phyloP scores from a whole-genome alignment of 352 stramenopile genomes.

The Saprolegnia parasitica region DNA sequence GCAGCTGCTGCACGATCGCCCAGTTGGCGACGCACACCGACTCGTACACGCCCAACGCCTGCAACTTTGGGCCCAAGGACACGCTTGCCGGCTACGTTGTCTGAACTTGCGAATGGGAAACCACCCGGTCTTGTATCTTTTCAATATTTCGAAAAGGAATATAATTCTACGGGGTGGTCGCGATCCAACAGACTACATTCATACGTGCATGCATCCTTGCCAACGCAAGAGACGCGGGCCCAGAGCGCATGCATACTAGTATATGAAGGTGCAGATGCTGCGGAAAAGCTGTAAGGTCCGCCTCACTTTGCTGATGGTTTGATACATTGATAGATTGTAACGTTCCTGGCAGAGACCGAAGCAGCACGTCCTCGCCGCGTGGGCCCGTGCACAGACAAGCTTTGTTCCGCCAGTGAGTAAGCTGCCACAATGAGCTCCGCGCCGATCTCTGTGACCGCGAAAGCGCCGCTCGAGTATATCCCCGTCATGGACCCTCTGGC shows the following conservation, averaged over 20 bases:
- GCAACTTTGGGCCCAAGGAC: conserved; percentile 48
- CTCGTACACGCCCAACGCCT: conserved; percentile 53
- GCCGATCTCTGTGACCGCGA: background rate
- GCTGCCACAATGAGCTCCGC: background rate
- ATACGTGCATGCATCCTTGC: background rate
- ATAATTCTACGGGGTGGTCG: too few relatives aligned
- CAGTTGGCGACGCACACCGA: conserved; percentile 46
- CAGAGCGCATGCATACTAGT: too few relatives aligned
- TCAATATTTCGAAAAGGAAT: too few relatives aligned
- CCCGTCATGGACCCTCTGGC: background rate
- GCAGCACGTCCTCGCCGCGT: too few relatives aligned
- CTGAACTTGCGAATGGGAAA: background rate
- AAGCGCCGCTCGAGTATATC: background rate
- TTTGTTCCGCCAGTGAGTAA: too few relatives aligned
- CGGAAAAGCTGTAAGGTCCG: too few relatives aligned
- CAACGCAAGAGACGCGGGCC: background rate
- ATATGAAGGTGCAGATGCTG: too few relatives aligned
- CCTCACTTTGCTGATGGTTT: too few relatives aligned
- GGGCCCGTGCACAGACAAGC: too few relatives aligned
- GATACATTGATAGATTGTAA: too few relatives aligned
- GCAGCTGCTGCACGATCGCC: conserved; percentile 66
- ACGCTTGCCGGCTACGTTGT: background rate
- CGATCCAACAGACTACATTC: too few relatives aligned
- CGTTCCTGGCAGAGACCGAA: too few relatives aligned
- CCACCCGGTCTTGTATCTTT: background rate